Conservation (phyloP, 208 protist species). For the Wallacemonas sp. region DNA sequence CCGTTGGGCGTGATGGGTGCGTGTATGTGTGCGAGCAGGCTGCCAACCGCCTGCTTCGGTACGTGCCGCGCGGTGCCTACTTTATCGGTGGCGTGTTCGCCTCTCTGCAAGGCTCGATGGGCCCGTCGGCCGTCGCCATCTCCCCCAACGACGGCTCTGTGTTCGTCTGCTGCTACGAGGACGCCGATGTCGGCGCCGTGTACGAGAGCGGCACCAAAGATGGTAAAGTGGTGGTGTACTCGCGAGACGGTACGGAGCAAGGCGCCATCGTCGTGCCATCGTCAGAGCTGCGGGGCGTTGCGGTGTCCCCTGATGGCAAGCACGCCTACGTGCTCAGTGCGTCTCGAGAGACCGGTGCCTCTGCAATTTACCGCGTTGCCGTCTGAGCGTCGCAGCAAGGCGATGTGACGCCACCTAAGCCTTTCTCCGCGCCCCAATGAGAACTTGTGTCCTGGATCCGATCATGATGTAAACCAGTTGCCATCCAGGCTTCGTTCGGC, state of each 20-base stretch:
- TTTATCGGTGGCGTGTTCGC: conserved; percentile 62
- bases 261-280: conserved; percentile 39
- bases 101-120: conserved; percentile 62
- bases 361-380: conserved; percentile 33
- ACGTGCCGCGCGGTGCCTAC: conserved; percentile 47
- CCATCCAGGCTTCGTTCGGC: no score
- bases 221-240: conserved; percentile 52
- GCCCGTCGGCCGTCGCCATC: conserved; percentile 54
- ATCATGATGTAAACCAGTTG: no score
- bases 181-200: conserved; percentile 6
- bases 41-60: conserved; percentile 65
- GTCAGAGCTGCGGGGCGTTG: conserved; percentile 46
- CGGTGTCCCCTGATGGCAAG: conserved; percentile 26
- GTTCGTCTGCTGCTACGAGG: conserved; percentile 71
- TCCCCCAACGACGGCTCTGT: conserved; percentile 38
- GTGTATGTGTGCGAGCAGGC: conserved; percentile 70
- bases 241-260: conserved; percentile 32
- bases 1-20: conserved; percentile 39
- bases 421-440: no score
- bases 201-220: conserved; percentile 15
- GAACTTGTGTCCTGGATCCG: no score
- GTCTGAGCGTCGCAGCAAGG: no score
- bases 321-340: conserved; percentile 39
- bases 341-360: conserved; percentile 16
- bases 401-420: no score